phyloP scores from a whole-genome alignment of 768 basidiomycete genomes.

The Mycena belliarum region DNA sequence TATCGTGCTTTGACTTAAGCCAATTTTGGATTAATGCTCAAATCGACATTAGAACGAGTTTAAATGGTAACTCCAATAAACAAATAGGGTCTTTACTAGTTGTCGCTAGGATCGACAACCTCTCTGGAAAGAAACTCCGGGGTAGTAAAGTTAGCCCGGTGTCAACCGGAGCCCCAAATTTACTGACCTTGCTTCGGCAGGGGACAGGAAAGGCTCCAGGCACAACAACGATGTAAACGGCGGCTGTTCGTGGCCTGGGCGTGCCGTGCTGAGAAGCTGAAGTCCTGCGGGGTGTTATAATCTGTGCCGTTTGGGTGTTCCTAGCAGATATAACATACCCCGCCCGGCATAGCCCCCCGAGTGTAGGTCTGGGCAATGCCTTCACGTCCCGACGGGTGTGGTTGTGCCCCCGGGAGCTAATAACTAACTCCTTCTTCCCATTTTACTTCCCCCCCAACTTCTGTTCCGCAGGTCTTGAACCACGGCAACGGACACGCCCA shows the following conservation, averaged over 20 bases:
- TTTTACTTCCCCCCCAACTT: neutral
- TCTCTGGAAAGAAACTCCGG: too few species aligned
- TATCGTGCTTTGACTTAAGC: too few species aligned
- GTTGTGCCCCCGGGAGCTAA: neutral
- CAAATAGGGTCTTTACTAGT: too few species aligned
- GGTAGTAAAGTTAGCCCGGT: neutral
- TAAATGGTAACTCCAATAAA: too few species aligned
- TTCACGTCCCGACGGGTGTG: neutral
- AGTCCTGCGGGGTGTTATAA: neutral
- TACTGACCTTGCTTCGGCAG: constrained; percentile 9
- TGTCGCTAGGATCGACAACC: too few species aligned
- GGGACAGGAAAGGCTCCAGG: constrained; percentile 5
- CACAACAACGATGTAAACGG: neutral
- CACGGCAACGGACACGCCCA: neutral
- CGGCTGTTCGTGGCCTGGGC: constrained; percentile 1
- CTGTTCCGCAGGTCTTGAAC: neutral
- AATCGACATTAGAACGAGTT: too few species aligned
- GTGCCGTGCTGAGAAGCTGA: constrained; percentile 16
- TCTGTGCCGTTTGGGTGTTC: neutral
- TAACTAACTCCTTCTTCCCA: neutral
- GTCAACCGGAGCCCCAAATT: neutral
- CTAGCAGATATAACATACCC: too few species aligned
- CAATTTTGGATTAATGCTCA: too few species aligned
- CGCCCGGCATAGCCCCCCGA: neutral
- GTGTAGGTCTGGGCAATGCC: neutral